Evolutionary conservation across 2,329 filamentous ascomycete genomes (phyloP), one percentile per base, ranked within the genome.

Genomic region (Pyrenochaeta sp.): DNA sequence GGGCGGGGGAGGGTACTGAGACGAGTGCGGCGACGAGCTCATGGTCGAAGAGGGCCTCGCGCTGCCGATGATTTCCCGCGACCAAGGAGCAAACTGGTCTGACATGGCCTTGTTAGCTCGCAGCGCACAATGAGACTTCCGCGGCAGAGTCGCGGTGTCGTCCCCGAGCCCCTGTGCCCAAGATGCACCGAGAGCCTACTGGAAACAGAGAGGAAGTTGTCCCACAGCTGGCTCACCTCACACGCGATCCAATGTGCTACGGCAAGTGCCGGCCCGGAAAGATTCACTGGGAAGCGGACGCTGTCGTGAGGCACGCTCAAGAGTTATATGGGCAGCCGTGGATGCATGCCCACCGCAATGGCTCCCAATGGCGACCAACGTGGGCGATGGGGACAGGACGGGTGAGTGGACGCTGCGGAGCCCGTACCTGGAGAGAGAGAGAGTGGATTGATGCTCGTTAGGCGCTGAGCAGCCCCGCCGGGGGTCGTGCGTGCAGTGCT

Each of bases 1-100:
- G 22, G 53, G 64, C 42, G 57, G 59, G 42, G 63, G 61, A 44
- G 65, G 58, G 46, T 68, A 68, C 28, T 66, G 59, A 46, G 64
- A 66, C 59, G 56, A 47, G 28, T 50, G 47, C 50, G 54, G 61
- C 36, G 55, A 59, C 44, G 52, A 53, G 22, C 52, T 60, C 56
- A 57, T 62, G 12, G 57, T 48, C 50, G 39, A 43, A 49, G 51
- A 47, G 6, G 51, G 25, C 51, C 43, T 47, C 34, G 51, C 30
- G 51, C 42, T 60, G 44, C 60, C 60, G 60, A 51, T 52, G 52
- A 58, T 69, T 48, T 64, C 42, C 63, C 64, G 64, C 48, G 49
- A 56, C 59, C 48, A 54, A 40, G 52, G 56, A 47, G 54, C 52
- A 51, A 59, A 54, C 25, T 50, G 45, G 40, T 56, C 54, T 56